phyloP scores from a whole-genome alignment of 495 filamentous ascomycete genomes.

The Glarea lozoyensis region DNA sequence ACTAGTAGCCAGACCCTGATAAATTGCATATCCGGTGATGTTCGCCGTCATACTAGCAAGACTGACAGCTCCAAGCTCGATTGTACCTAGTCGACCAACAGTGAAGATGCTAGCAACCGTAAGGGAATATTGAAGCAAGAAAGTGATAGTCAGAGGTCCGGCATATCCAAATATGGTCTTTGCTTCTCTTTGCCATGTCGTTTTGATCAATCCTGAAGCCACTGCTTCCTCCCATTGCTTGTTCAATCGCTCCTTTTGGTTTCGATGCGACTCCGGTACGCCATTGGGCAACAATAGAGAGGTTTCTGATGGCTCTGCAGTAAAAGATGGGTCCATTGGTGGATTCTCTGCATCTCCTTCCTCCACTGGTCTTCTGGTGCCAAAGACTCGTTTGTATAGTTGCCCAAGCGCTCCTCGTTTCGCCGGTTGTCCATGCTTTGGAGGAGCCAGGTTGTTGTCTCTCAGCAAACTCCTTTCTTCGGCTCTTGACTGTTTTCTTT shows the following conservation, averaged over 20 bases:
- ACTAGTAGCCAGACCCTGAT: slow-evolving; percentile 61
- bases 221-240: slow-evolving; percentile 77
- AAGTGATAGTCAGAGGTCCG: slow-evolving; percentile 55
- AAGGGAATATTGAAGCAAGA: slow-evolving; percentile 63
- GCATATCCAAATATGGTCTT: slow-evolving; percentile 55
- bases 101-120: slow-evolving; percentile 61
- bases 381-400: slow-evolving; percentile 33
- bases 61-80: slow-evolving; percentile 56
- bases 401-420: slow-evolving; percentile 13
- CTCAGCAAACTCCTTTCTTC: slow-evolving; percentile 69
- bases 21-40: slow-evolving; percentile 63
- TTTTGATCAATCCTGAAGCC: slow-evolving; percentile 60
- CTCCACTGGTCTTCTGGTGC: slow-evolving; percentile 35
- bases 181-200: slow-evolving; percentile 75
- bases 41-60: slow-evolving; percentile 65
- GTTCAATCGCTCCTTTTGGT: slow-evolving; percentile 30
- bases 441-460: slow-evolving; percentile 67
- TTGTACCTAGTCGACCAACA: slow-evolving; percentile 53
- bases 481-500: slow-evolving; percentile 32
- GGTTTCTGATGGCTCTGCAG: slow-evolving; percentile 27
- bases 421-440: slow-evolving; percentile 39
- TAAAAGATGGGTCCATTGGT: slow-evolving; percentile 3
- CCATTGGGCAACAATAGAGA: slow-evolving; percentile 22
- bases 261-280: slow-evolving; percentile 10
- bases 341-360: slow-evolving; percentile 17